Percentiles rank a stretch among this genome's conserved stretches.
These are phyloP conservation scores for Leccinum fibrillosum DNA, from an alignment of 768 basidiomycete genomes.

Conservation along the genomic window DNA sequence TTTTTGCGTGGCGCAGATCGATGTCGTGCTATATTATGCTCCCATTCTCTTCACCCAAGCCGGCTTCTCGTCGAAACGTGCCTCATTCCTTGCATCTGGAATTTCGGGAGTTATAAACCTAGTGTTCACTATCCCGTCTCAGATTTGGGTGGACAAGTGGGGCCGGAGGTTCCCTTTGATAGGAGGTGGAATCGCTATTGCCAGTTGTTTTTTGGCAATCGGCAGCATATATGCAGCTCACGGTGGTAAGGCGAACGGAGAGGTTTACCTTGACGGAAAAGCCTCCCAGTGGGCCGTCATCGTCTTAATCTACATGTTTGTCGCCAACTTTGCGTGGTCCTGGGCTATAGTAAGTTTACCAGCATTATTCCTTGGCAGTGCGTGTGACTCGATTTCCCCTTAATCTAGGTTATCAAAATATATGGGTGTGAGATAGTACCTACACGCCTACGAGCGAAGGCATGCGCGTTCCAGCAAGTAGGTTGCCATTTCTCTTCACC, in stretches of 20 bases:
- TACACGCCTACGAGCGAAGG: constrained; percentile 42
- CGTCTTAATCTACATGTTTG: constrained; percentile 45
- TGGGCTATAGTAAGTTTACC: constrained; percentile 39
- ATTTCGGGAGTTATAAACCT: constrained; percentile 46
- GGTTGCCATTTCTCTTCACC: constrained; percentile 6
- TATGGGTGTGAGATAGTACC: constrained; percentile 48
- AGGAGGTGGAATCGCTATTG: constrained; percentile 40
- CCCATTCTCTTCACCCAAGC: constrained; percentile 49
- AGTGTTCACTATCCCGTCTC: constrained; percentile 36
- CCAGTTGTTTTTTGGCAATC: constrained; percentile 39
- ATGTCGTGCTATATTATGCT: constrained; percentile 37
- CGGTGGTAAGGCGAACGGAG: constrained; percentile 29
- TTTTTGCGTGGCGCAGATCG: constrained; percentile 18
- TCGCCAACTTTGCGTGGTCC: constrained; percentile 39
- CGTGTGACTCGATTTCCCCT: background rate
- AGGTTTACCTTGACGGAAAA: constrained; percentile 22
- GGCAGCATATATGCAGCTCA: constrained; percentile 42
- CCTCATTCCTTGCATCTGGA: constrained; percentile 49
- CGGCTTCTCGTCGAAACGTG: constrained; percentile 44
- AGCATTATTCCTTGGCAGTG: background rate
- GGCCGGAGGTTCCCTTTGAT: constrained; percentile 36
- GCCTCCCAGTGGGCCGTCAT: constrained; percentile 38
- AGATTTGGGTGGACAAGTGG: constrained; percentile 41
- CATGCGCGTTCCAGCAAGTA: constrained; percentile 43
- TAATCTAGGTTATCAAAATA: constrained; percentile 33